Evolutionary conservation across 371 early-diverging fungal species (phyloP), one percentile per base, ranked within the genome.

Genomic region (Chytridiales sp.): DNA sequence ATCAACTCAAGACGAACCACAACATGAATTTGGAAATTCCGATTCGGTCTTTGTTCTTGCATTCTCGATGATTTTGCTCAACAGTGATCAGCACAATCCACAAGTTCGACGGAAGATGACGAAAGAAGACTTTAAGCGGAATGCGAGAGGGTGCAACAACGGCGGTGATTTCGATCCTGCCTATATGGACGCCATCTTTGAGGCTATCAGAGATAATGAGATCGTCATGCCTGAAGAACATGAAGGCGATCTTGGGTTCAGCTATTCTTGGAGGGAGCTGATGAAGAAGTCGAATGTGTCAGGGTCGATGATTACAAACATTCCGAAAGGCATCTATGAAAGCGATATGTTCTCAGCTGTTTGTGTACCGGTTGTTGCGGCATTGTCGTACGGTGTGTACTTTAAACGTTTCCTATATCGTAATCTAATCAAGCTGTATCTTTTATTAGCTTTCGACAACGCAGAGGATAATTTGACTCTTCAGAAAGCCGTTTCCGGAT

Each of bases 221-320:
- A 80, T 83, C 50, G 80, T 81, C 6, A 68, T 83, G 63, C 77
- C 79, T 8, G 83, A 80, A 50, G 81, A 83, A 56, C 76, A 75
- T 31, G 78, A 93, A 56, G 96, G 96, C 1, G 88, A 87, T 11
- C 80, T 92, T n/a, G 93, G 95, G 17, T 95, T 96, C 70, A 90
- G 90, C 52, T 94, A 92, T 67, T 87, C 89, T 0, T 97, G 97
- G 97, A 91, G 87, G 62, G 93, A 93, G 55, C 69, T 93, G n/a
- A 70, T 90, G 52, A 74, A 72, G 44, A 47, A 56, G 24, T 73
- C 88, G 0, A 73, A 78, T 0, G 52, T 62, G 0, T 61, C 80
- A 13, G 85, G 84, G 4, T 67, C 66, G 0, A 73, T 86, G 29
- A 66, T 79, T 15, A 68, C 53, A 17, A 61, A 30, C 32, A 80